Evolutionary conservation across 169 alveolate species (phyloP).

Genomic region (Eimeria sp.): DNA sequence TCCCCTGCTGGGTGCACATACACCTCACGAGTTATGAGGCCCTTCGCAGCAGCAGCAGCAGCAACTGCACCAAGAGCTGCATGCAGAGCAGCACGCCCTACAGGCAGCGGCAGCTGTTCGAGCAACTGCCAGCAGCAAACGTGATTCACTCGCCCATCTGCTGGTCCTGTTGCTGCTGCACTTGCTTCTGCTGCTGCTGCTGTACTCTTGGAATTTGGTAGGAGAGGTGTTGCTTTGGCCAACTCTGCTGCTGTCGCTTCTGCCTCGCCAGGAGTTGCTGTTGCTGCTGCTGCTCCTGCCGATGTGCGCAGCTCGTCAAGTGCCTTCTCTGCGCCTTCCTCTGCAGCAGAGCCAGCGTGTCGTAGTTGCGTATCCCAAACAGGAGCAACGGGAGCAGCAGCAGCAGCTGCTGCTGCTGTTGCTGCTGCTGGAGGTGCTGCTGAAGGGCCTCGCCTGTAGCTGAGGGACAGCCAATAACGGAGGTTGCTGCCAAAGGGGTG

Average conservation of each 20-base stretch:
- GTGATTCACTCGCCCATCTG: not conserved
- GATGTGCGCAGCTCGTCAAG: not conserved
- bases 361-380: not conserved
- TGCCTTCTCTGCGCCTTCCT: not conserved
- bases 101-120: slow-evolving; percentile 25
- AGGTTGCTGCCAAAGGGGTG: slow-evolving; percentile 10
- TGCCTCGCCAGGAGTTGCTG: not conserved
- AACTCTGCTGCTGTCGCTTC: not conserved
- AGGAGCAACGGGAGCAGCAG: not conserved
- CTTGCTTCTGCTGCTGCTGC: not conserved
- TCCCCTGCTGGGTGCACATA: not conserved
- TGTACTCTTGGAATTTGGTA: not conserved
- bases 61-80: slow-evolving; percentile 55
- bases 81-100: slow-evolving; percentile 14
- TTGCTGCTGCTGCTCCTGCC: slow-evolving; percentile 22
- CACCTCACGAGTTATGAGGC: not conserved
- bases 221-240: not conserved
- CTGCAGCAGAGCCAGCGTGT: not conserved
- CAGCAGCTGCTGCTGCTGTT: slow-evolving; percentile 1
- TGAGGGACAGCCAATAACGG: not conserved
- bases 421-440: slow-evolving; percentile 12
- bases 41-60: slow-evolving; percentile 37
- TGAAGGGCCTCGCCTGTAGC: slow-evolving; percentile 44
- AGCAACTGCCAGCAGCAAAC: slow-evolving; percentile 3
- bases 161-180: slow-evolving; percentile 3